Conservation (phyloP, 1,284 basidiomycete genomes). For the Ceratobasidium theobromae region DNA sequence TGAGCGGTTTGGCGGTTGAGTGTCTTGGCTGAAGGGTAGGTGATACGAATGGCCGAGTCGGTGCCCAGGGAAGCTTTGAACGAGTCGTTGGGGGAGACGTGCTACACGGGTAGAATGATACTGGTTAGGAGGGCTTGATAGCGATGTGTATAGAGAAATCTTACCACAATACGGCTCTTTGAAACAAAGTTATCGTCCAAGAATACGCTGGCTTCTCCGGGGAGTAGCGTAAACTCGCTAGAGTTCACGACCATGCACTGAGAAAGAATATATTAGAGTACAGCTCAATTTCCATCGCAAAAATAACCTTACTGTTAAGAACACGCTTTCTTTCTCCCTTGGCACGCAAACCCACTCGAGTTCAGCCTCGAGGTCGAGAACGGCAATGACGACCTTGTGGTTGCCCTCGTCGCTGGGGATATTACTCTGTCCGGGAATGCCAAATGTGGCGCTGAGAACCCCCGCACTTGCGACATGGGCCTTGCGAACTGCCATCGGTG, state of each 20-base stretch:
- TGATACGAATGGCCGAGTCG: slow-evolving; percentile 36
- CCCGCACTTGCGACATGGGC: slow-evolving; percentile 25
- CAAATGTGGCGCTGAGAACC: slow-evolving; percentile 35
- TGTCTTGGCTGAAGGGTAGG: slow-evolving; percentile 35
- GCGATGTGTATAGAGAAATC: neutral
- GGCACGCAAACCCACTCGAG: slow-evolving; percentile 38
- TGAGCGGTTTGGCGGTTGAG: slow-evolving; percentile 26
- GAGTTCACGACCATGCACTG: slow-evolving; percentile 33
- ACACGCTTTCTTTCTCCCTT: slow-evolving; percentile 17
- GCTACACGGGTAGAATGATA: no score
- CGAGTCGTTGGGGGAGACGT: slow-evolving; percentile 37
- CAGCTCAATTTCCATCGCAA: neutral
- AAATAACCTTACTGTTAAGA: neutral
- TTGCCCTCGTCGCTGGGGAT: slow-evolving; percentile 36
- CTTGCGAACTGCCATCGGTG: neutral
- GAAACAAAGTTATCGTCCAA: slow-evolving; percentile 38
- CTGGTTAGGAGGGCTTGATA: neutral
- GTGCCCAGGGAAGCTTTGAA: slow-evolving; percentile 38
- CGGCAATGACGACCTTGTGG: slow-evolving; percentile 37
- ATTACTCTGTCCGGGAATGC: slow-evolving; percentile 34
- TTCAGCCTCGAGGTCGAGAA: slow-evolving; percentile 35
- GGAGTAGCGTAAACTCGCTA: slow-evolving; percentile 33
- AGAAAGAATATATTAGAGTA: neutral
- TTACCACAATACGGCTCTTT: slow-evolving; percentile 28
- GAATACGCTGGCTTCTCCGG: slow-evolving; percentile 36